These are phyloP conservation scores for Byssothecium circinans DNA, from an alignment of 2,329 filamentous ascomycete species.

Conservation along the genomic window DNA sequence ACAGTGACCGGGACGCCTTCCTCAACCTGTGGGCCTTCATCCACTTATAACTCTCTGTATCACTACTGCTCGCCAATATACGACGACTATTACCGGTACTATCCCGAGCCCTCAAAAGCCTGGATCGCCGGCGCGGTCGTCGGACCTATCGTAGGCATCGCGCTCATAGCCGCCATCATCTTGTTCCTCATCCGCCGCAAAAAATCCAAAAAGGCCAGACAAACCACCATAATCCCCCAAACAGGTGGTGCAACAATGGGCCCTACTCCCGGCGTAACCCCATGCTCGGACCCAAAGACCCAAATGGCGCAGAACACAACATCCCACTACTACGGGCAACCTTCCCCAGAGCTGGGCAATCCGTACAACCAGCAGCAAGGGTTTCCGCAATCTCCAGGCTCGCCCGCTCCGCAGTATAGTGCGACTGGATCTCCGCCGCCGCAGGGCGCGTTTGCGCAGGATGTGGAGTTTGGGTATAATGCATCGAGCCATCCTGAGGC, in stretches of 20 bases:
- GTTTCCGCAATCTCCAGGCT: not conserved
- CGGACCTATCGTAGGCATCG: conserved; percentile 28
- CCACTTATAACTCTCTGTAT: not conserved
- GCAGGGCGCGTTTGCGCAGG: not conserved
- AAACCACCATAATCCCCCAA: conserved; percentile 1
- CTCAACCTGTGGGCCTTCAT: conserved; percentile 4
- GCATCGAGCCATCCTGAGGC: not conserved
- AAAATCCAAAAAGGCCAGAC: conserved; percentile 14
- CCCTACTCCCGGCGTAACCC: conserved; percentile 4
- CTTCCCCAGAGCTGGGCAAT: not conserved
- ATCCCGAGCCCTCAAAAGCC: too few relatives aligned
- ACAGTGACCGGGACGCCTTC: conserved; percentile 15
- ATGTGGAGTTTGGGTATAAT: not conserved
- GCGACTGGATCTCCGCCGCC: not conserved
- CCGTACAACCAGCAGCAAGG: not conserved
- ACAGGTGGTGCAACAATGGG: conserved; percentile 6
- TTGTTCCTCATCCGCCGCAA: conserved; percentile 30
- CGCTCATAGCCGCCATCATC: conserved; percentile 23
- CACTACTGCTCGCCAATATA: too few relatives aligned
- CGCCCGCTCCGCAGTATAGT: not conserved
- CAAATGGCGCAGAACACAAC: conserved; percentile 1
- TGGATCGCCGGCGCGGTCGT: conserved; percentile 36
- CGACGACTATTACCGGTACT: too few relatives aligned
- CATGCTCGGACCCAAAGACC: conserved; percentile 9
- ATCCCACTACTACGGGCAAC: not conserved